These are phyloP conservation scores for Neoboletus subvelutipes DNA, from an alignment of 768 basidiomycete genomes.

Conservation along the genomic window DNA sequence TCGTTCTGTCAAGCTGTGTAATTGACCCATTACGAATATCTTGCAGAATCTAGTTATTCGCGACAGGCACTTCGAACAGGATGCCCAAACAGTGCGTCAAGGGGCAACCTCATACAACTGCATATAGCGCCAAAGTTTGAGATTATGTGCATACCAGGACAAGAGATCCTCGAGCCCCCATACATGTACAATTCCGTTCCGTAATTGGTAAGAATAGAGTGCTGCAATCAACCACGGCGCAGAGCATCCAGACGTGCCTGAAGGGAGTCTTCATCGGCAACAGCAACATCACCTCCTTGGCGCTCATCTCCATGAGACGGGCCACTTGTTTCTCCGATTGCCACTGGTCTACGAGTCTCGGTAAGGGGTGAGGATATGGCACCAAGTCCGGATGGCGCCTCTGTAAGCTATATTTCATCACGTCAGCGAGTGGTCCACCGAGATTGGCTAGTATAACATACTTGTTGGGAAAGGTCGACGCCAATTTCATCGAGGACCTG, in stretches of 20 bases:
- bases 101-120: not conserved
- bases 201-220: conserved; percentile 5
- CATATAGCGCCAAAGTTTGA: not conserved
- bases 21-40: not conserved
- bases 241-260: conserved; percentile 93
- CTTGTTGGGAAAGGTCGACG: conserved; percentile 84
- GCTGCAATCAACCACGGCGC: conserved; percentile 53
- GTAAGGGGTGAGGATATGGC: conserved; percentile 57
- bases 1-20: not conserved
- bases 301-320: conserved; percentile 39
- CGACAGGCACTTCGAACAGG: not conserved
- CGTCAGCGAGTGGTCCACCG: conserved; percentile 6
- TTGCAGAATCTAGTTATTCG: not conserved
- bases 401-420: conserved; percentile 59
- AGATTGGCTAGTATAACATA: conserved; percentile 26
- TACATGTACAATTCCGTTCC: conserved; percentile 9
- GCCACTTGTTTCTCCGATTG: conserved; percentile 63
- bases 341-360: conserved; percentile 74
- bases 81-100: not conserved
- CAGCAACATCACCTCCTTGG: conserved; percentile 38
- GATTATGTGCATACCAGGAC: not conserved
- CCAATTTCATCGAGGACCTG: conserved; percentile 98
- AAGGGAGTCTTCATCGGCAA: conserved; percentile 86
- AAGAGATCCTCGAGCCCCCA: conserved; percentile 1
- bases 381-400: conserved; percentile 76